phyloP scores from a whole-genome alignment of 2,329 filamentous ascomycete species.

The Thermoascus crustaceus region DNA sequence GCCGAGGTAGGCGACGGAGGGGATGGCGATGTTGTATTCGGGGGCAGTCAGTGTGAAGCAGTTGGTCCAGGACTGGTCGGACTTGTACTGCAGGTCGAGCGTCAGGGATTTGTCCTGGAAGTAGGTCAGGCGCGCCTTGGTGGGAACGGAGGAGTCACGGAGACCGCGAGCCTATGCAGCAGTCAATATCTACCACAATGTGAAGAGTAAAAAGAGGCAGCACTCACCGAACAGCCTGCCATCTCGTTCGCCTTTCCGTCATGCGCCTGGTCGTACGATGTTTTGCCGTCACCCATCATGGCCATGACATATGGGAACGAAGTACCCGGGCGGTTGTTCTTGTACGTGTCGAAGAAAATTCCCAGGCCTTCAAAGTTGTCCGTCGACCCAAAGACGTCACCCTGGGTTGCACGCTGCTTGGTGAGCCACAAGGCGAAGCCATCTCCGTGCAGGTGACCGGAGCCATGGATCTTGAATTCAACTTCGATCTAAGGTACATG shows the following conservation, averaged over 20 bases:
- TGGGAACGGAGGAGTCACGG: constrained; percentile 68
- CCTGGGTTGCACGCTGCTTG: constrained; percentile 73
- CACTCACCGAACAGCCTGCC: constrained; percentile 73
- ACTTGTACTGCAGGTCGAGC: constrained; percentile 90
- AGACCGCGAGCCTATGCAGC: constrained; percentile 67
- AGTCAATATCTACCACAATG: background rate
- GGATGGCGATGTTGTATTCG: constrained; percentile 64
- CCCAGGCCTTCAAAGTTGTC: constrained; percentile 92
- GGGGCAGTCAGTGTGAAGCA: constrained; percentile 69
- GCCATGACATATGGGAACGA: constrained; percentile 98
- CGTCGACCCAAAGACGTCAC: constrained; percentile 76
- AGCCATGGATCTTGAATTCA: constrained; percentile 88
- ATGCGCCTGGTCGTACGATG: constrained; percentile 81
- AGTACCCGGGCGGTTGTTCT: constrained; percentile 93
- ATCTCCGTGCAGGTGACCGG: constrained; percentile 85
- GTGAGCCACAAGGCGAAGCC: constrained; percentile 98
- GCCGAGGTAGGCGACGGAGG: constrained; percentile 58
- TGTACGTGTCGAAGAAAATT: constrained; percentile 97
- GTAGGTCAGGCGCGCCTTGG: constrained; percentile 83
- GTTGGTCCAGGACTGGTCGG: constrained; percentile 74
- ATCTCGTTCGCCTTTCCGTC: constrained; percentile 92
- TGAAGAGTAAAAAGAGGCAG: background rate
- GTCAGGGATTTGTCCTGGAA: constrained; percentile 91
- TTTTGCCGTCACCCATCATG: constrained; percentile 90
- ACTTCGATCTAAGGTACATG: constrained; percentile 59